Percentiles rank a stretch among this genome's conserved stretches.
Conservation (phyloP, 208 protist genomes). For the Acanthamoeba sp. region DNA sequence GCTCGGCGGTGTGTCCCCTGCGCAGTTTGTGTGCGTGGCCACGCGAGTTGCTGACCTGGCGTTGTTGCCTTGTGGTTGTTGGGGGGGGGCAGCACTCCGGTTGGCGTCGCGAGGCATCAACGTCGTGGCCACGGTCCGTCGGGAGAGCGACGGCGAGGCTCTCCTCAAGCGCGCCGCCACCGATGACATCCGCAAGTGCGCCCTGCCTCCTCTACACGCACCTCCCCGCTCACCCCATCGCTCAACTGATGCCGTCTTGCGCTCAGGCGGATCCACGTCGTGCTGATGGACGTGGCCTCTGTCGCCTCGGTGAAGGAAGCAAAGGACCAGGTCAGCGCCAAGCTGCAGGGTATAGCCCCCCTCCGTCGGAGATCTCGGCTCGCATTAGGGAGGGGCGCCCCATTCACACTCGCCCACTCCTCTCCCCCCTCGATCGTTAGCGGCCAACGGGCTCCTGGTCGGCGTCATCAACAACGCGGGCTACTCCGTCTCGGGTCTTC, state of each 20-base stretch:
- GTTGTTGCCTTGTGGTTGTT: no score
- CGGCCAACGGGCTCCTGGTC: neutral
- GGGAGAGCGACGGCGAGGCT: neutral
- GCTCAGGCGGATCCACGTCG: neutral
- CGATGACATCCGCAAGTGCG: neutral
- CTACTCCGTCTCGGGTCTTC: neutral
- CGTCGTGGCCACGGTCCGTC: constrained; percentile 5
- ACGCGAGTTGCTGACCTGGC: no score
- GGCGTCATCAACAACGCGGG: constrained; percentile 43
- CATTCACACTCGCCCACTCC: no score
- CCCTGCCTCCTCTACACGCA: no score
- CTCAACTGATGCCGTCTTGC: neutral
- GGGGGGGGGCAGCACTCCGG: neutral
- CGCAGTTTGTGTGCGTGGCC: no score
- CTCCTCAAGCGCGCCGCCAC: constrained; percentile 5
- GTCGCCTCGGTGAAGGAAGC: constrained; percentile 27
- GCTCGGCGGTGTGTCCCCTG: neutral
- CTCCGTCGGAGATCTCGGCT: no score
- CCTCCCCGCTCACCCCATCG: no score
- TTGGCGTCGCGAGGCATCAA: constrained; percentile 2
- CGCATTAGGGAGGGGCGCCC: no score
- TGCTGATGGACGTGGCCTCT: constrained; percentile 28
- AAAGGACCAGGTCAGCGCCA: neutral
- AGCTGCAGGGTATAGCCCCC: neutral
- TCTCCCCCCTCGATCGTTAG: no score